These are phyloP conservation scores for Hypoxylon sp. DNA, from an alignment of 2,329 filamentous ascomycete species.

Conservation along the genomic window DNA sequence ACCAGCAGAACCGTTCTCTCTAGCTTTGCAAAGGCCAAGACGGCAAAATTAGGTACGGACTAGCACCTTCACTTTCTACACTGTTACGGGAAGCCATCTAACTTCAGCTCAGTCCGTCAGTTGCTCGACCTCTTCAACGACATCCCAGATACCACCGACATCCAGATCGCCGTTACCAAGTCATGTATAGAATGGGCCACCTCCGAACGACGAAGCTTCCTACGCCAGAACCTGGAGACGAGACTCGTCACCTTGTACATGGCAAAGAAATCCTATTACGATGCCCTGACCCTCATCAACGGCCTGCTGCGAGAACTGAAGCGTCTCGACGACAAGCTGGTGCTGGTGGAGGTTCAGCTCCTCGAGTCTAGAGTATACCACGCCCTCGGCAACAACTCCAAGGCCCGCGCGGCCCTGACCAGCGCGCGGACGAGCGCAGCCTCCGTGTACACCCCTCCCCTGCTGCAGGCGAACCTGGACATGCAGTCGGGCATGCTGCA, in stretches of 20 bases:
- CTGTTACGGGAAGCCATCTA: slow-evolving; percentile 11
- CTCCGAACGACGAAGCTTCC: slow-evolving; percentile 92
- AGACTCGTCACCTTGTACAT: slow-evolving; percentile 94
- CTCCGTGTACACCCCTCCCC: slow-evolving; percentile 95
- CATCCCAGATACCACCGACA: slow-evolving; percentile 94
- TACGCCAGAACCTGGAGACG: slow-evolving; percentile 97
- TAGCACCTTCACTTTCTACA: neutral
- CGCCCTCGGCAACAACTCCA: slow-evolving; percentile 94
- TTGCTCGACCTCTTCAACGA: slow-evolving; percentile 94
- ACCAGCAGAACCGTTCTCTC: slow-evolving; percentile 92
- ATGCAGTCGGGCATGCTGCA: slow-evolving; percentile 99
- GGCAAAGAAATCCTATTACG: slow-evolving; percentile 97
- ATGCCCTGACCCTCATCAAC: slow-evolving; percentile 96
- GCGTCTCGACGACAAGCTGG: slow-evolving; percentile 97
- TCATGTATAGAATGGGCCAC: slow-evolving; percentile 99
- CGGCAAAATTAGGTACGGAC: slow-evolving; percentile 89
- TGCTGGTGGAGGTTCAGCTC: slow-evolving; percentile 96
- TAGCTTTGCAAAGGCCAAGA: slow-evolving; percentile 98
- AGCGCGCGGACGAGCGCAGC: slow-evolving; percentile 95
- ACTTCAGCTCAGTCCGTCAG: slow-evolving; percentile 79
- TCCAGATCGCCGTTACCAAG: slow-evolving; percentile 94
- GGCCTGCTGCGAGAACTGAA: slow-evolving; percentile 95
- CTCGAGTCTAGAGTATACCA: slow-evolving; percentile 98
- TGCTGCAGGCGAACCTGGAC: slow-evolving; percentile 94
- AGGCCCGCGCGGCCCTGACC: slow-evolving; percentile 93